These are phyloP conservation scores for Cyberlindnera petersonii DNA, from an alignment of 805 yeast species.

Conservation along the genomic window DNA sequence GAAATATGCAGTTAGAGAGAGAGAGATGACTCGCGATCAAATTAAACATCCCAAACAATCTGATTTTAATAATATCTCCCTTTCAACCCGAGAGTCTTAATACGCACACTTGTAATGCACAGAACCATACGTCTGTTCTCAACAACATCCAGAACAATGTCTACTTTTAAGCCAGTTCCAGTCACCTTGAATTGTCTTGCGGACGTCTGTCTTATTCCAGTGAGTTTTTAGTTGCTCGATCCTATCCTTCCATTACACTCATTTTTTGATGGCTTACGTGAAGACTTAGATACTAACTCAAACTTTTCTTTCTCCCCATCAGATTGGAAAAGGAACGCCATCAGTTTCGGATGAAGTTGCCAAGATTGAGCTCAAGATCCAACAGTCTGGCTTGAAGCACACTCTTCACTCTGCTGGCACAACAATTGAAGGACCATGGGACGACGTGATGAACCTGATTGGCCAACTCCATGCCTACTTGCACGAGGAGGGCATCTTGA, in stretches of 20 bases:
- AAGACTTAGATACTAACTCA: too few species aligned
- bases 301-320: too few species aligned
- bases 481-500: slow-evolving; percentile 66
- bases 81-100: background rate
- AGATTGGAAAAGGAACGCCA: slow-evolving; percentile 74
- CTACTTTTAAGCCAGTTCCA: slow-evolving; percentile 17
- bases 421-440: slow-evolving; percentile 90
- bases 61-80: too few species aligned
- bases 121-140: slow-evolving; percentile 1
- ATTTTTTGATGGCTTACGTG: too few species aligned
- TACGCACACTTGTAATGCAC: background rate
- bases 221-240: too few species aligned
- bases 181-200: slow-evolving; percentile 67
- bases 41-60: too few species aligned
- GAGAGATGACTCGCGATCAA: too few species aligned
- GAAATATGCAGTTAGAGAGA: background rate
- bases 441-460: slow-evolving; percentile 73
- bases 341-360: slow-evolving; percentile 83
- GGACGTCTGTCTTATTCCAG: slow-evolving; percentile 82
- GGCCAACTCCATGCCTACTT: slow-evolving; percentile 73
- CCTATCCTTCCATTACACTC: too few species aligned
- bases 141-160: slow-evolving; percentile 13
- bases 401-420: slow-evolving; percentile 91
- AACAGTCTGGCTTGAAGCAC: slow-evolving; percentile 57
- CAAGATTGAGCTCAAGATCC: slow-evolving; percentile 58